Percentiles rank a stretch among this genome's conserved stretches.
These are phyloP conservation scores for Kitagawia praeruptora DNA, from an alignment of 129 eudicot species.

Conservation along the genomic window DNA sequence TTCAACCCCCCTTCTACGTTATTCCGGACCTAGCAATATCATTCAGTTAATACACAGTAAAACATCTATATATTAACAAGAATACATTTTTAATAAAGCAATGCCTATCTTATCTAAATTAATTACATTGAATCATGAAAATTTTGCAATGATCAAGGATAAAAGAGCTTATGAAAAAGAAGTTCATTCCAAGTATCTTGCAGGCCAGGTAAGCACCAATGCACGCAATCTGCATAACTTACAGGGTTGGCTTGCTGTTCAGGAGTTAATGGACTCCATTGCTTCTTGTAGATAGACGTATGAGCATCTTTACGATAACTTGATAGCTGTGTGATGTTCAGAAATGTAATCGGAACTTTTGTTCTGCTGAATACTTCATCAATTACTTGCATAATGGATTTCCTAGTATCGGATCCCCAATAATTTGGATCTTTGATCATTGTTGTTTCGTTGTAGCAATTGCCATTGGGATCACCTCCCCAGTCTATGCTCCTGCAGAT, in stretches of 20 bases:
- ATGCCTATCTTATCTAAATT: not conserved
- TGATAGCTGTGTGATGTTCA: constrained; percentile 84
- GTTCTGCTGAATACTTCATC: constrained; percentile 46
- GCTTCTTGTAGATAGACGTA: constrained; percentile 74
- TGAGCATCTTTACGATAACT: constrained; percentile 71
- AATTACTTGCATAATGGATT: constrained; percentile 57
- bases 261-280: constrained; percentile 64
- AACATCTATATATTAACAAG: too few relatives aligned
- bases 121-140: not conserved
- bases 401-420: constrained; percentile 71
- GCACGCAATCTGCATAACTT: constrained; percentile 73
- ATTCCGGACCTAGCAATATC: too few relatives aligned
- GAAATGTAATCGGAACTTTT: constrained; percentile 52
- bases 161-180: constrained; percentile 63
- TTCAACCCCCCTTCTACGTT: too few relatives aligned
- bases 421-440: constrained; percentile 66
- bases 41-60: too few relatives aligned
- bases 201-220: constrained; percentile 82
- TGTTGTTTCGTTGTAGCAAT: constrained; percentile 70
- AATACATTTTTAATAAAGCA: not conserved
- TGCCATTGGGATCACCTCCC: constrained; percentile 69
- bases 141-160: constrained; percentile 25
- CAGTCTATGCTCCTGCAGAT: constrained; percentile 58
- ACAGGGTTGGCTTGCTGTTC: constrained; percentile 60
- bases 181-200: constrained; percentile 87